Evolutionary conservation across 1,139 yeast species (phyloP), one percentile per base, ranked within the genome.

Genomic region (Hemisphaericaspora xylanilytica): DNA sequence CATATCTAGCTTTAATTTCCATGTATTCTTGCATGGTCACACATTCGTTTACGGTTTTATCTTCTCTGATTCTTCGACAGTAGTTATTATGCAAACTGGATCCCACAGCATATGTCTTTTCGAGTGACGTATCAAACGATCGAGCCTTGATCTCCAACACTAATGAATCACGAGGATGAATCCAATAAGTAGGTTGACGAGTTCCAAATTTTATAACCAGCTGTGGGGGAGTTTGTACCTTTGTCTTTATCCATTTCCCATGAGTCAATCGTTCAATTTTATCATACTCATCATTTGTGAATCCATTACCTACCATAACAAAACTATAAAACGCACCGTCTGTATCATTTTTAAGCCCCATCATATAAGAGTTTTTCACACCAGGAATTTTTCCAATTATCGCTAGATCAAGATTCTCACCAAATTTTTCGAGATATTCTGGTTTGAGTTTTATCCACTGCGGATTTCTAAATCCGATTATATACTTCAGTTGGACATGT

Each of bases 401-500:
- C 2, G 81, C 70, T 33, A 89, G 59, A 59, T 92, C 98, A 47
- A 90, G 65, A 50, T 85, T 85, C 46, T 88, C 96, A 7, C 96
- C 96, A 59, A 85, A 85, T 39, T 85, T 88, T 43, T 81, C 85
- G 42, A 89, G 66, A 56, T 89, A 90, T 49, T 90, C 96, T 0
- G 97, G 97, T 57, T 92, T 92, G 2, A 90, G 77, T 53, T 92
- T 92, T 20, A 87, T 67, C 96, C 97, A 90, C 15, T 70, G 64
- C 21, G 73, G 72, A 33, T 73, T 71, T 39, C 90, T 65, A 35
- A 71, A 73, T 15, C 80, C 89, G 11, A 85, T 70, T 5, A 63
- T 57, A 57, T 92, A 92, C 15, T 60, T 64, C 12, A 85, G 74
- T 5, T 65, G 62, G 0, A 81, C 75, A 45, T 81, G 75, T 54